Conservation (phyloP, 768 basidiomycete species). For the Tricholoma hemisulphureum region DNA sequence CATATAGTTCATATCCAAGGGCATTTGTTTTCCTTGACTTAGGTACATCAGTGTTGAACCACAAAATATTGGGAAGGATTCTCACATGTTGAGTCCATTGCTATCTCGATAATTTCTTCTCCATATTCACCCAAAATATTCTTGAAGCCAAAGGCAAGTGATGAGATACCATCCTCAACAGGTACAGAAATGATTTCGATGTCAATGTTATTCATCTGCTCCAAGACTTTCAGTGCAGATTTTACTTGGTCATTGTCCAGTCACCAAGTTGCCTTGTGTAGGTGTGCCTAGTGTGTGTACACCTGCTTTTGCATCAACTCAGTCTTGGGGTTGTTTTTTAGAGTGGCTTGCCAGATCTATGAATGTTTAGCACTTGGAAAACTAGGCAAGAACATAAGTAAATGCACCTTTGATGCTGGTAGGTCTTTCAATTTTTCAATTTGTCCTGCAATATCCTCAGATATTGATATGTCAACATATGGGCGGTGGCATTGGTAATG, state of each 20-base stretch:
- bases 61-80: neutral
- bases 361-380: too few species aligned
- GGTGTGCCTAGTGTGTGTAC: constrained; percentile 1
- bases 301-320: constrained; percentile 5
- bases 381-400: too few species aligned
- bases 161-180: neutral
- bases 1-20: constrained; percentile 1
- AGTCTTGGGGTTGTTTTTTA: neutral
- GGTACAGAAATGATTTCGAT: constrained; percentile 2
- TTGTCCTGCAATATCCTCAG: neutral
- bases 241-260: constrained; percentile 1
- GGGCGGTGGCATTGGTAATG: constrained; percentile 8
- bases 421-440: neutral
- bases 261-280: neutral
- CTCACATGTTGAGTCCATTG: constrained; percentile 6
- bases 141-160: constrained; percentile 3
- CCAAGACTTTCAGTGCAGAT: constrained; percentile 1
- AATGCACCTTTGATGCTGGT: neutral
- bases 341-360: constrained; percentile 5
- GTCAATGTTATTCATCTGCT: neutral
- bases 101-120: neutral
- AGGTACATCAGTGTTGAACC: too few species aligned
- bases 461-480: constrained; percentile 8
- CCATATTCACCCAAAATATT: neutral
- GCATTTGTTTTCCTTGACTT: constrained; percentile 2